These are phyloP conservation scores for Tetrastigma voinierianum DNA, from an alignment of 164 flowering plant genomes.

Conservation along the genomic window DNA sequence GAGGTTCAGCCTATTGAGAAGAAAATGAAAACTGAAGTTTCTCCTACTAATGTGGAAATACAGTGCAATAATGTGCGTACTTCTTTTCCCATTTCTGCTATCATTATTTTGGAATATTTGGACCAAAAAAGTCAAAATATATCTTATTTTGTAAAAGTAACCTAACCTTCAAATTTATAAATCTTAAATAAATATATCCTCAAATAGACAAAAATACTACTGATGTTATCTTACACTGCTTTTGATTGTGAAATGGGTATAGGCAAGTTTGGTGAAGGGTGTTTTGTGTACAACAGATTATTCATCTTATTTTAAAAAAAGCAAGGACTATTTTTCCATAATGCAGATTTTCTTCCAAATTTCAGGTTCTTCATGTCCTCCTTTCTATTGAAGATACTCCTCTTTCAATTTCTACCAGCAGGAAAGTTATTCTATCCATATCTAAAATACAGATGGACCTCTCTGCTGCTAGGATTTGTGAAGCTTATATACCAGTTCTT, in stretches of 20 bases:
- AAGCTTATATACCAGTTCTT: constrained; percentile 48
- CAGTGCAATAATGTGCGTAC: constrained; percentile 39
- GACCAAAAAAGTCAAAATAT: too few species aligned
- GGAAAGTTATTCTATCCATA: constrained; percentile 48
- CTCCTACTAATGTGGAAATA: constrained; percentile 26
- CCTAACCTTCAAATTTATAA: too few species aligned
- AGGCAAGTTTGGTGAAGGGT: too few species aligned
- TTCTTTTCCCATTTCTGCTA: not conserved
- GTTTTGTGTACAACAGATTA: too few species aligned
- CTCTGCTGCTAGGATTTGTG: constrained; percentile 50
- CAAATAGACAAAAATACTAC: too few species aligned
- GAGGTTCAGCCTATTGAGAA: constrained; percentile 31
- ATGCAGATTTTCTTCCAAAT: constrained; percentile 1
- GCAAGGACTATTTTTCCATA: too few species aligned
- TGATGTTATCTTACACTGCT: not conserved
- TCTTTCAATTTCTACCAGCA: constrained; percentile 69
- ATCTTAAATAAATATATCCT: too few species aligned
- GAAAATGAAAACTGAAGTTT: constrained; percentile 36
- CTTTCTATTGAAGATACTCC: constrained; percentile 65
- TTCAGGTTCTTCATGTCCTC: constrained; percentile 74
- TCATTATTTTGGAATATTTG: not conserved
- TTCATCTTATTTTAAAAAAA: too few species aligned
- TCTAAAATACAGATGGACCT: constrained; percentile 69
- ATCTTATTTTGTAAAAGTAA: too few species aligned
- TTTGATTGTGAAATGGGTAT: not conserved